Evolutionary conservation across 169 alveolate genomes (phyloP).

Genomic region (Eimeria praecox): DNA sequence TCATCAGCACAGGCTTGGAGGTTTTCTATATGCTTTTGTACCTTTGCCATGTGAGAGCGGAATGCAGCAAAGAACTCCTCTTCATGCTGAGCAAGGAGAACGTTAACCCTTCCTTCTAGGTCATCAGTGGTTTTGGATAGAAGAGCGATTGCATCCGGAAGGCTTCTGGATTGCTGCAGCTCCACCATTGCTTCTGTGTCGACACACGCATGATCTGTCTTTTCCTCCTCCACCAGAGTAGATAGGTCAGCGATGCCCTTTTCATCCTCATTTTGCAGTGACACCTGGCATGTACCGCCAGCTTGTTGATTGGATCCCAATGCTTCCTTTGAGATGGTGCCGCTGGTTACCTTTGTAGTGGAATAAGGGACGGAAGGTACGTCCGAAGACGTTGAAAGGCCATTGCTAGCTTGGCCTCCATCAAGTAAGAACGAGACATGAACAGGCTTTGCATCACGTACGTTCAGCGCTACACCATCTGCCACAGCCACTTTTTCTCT

Average conservation of each 20-base stretch:
- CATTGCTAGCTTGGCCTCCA: background rate
- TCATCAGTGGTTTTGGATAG: slow-evolving; percentile 14
- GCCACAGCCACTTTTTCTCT: background rate
- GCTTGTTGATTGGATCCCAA: background rate
- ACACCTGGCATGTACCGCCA: background rate
- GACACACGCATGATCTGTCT: background rate
- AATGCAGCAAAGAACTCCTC: slow-evolving; percentile 80
- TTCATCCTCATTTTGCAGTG: background rate
- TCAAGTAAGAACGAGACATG: slow-evolving; percentile 40
- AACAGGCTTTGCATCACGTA: background rate
- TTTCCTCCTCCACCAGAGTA: background rate
- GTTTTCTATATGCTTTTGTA: slow-evolving; percentile 69
- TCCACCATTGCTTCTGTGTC: background rate
- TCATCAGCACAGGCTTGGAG: slow-evolving; percentile 77
- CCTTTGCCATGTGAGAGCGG: slow-evolving; percentile 79
- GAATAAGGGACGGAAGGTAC: background rate
- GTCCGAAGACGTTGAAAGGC: background rate
- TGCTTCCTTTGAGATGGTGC: background rate
- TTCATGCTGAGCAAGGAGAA: slow-evolving; percentile 81
- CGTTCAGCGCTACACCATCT: background rate
- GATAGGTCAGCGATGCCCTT: background rate
- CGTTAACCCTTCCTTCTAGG: slow-evolving; percentile 70
- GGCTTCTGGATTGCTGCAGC: slow-evolving; percentile 7
- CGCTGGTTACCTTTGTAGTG: background rate
- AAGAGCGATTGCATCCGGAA: slow-evolving; percentile 45